Conservation (phyloP, 1,284 basidiomycete species). For the Amylostereum areolatum region DNA sequence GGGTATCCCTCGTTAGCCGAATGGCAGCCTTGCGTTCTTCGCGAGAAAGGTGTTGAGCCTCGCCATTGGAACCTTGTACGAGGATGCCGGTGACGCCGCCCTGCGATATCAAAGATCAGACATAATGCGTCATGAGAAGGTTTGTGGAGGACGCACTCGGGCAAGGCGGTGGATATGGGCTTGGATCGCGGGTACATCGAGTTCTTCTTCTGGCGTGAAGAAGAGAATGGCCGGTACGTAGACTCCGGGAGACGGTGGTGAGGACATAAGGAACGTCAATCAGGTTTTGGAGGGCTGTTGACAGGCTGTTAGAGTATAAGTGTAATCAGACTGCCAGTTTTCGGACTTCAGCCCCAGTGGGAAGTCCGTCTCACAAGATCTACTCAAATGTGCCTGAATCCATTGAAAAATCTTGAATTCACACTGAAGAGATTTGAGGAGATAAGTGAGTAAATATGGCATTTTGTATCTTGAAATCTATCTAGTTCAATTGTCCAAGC, state of each 20-base stretch:
- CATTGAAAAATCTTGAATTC: too few species aligned
- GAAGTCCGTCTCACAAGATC: too few species aligned
- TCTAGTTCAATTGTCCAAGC: too few species aligned
- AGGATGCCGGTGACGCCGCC: slow-evolving; percentile 71
- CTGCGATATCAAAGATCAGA: slow-evolving; percentile 21
- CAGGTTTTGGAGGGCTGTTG: too few species aligned
- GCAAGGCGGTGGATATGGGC: slow-evolving; percentile 66
- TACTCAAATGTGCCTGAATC: too few species aligned
- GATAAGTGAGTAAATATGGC: too few species aligned
- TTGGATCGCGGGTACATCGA: slow-evolving; percentile 55
- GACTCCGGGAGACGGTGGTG: slow-evolving; percentile 52
- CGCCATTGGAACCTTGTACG: slow-evolving; percentile 73
- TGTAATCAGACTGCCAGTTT: too few species aligned
- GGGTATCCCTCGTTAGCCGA: slow-evolving; percentile 60
- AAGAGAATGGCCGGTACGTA: slow-evolving; percentile 75
- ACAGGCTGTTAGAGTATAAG: too few species aligned
- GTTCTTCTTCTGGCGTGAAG: slow-evolving; percentile 58
- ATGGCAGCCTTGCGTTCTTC: slow-evolving; percentile 66
- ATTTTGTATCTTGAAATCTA: too few species aligned
- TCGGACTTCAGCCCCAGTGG: too few species aligned
- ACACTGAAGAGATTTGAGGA: too few species aligned
- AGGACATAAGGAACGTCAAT: slow-evolving; percentile 16
- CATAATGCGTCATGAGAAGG: slow-evolving; percentile 2
- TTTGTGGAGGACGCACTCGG: slow-evolving; percentile 30
- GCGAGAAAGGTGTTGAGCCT: slow-evolving; percentile 73